Conservation (phyloP, 2,329 filamentous ascomycete genomes). For the Graphilbum fragrans region DNA sequence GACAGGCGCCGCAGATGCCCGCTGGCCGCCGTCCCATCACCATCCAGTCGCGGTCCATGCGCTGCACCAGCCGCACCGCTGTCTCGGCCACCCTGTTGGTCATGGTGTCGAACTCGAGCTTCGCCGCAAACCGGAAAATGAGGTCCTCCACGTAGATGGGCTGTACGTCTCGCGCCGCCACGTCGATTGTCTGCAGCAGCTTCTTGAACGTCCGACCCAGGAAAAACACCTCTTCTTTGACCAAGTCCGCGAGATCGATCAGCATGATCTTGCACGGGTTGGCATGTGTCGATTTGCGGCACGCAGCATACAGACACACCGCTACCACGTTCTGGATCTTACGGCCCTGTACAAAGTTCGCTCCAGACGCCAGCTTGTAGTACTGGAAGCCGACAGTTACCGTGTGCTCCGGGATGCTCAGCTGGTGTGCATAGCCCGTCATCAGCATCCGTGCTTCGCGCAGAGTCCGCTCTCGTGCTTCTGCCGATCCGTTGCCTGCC, state of each 20-base stretch:
- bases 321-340: slow-evolving; percentile 75
- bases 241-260: slow-evolving; percentile 85
- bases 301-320: slow-evolving; percentile 85
- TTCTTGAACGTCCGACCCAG: slow-evolving; percentile 85
- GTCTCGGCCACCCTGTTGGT: slow-evolving; percentile 80
- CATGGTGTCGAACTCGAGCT: slow-evolving; percentile 77
- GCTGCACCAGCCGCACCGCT: slow-evolving; percentile 73
- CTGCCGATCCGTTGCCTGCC: slow-evolving; percentile 39
- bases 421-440: slow-evolving; percentile 48
- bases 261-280: slow-evolving; percentile 76
- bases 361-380: slow-evolving; percentile 62
- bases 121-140: slow-evolving; percentile 80
- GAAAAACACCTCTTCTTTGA: slow-evolving; percentile 78
- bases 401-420: slow-evolving; percentile 48
- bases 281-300: slow-evolving; percentile 49
- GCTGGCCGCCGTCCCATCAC: slow-evolving; percentile 85
- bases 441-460: slow-evolving; percentile 46
- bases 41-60: slow-evolving; percentile 98
- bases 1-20: slow-evolving; percentile 84
- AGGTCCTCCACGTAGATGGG: slow-evolving; percentile 79
- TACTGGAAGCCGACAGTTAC: slow-evolving; percentile 57
- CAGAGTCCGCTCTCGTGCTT: slow-evolving; percentile 47
- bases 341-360: slow-evolving; percentile 77
- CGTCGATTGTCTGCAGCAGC: slow-evolving; percentile 56
- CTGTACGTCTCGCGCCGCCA: slow-evolving; percentile 36